phyloP scores from a whole-genome alignment of 768 basidiomycete genomes.

The Chlorophyllum brunneum region DNA sequence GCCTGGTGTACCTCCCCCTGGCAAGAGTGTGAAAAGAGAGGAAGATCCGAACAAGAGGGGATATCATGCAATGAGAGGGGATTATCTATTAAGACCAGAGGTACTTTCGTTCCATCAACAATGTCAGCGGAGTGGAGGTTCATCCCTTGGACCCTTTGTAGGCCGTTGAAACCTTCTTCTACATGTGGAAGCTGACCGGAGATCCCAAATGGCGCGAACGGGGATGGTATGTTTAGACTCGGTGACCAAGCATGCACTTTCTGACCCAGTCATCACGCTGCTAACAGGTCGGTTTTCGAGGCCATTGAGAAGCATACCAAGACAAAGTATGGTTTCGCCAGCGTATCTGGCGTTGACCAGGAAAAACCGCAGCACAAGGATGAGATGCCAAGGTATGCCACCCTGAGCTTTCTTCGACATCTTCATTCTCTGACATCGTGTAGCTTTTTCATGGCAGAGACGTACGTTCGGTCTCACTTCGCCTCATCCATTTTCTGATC shows the following conservation, averaged over 20 bases:
- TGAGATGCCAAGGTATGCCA: conserved; percentile 67
- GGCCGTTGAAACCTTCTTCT: conserved; percentile 70
- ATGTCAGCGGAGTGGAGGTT: not conserved
- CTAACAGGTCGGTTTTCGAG: conserved; percentile 38
- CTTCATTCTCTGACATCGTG: not conserved
- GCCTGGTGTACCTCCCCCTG: conserved; percentile 15
- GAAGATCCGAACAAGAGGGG: conserved; percentile 37
- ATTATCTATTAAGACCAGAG: conserved; percentile 65
- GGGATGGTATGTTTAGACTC: conserved; percentile 59
- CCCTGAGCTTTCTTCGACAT: not conserved
- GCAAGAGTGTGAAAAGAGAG: conserved; percentile 12
- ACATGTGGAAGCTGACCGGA: conserved; percentile 66
- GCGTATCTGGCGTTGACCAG: conserved; percentile 43
- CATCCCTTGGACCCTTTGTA: conserved; percentile 21
- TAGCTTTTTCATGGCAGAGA: conserved; percentile 25
- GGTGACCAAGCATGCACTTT: conserved; percentile 30
- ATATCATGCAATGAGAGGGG: conserved; percentile 37
- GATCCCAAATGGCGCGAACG: conserved; percentile 67
- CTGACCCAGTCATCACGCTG: conserved; percentile 41
- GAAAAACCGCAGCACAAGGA: conserved; percentile 35
- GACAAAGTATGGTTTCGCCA: conserved; percentile 57
- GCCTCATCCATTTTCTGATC: conserved; percentile 8
- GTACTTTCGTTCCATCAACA: conserved; percentile 27
- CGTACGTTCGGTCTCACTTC: conserved; percentile 14
- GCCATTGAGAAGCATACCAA: conserved; percentile 55